Conservation (phyloP, 805 yeast genomes). For the Ogataea methanolica region DNA sequence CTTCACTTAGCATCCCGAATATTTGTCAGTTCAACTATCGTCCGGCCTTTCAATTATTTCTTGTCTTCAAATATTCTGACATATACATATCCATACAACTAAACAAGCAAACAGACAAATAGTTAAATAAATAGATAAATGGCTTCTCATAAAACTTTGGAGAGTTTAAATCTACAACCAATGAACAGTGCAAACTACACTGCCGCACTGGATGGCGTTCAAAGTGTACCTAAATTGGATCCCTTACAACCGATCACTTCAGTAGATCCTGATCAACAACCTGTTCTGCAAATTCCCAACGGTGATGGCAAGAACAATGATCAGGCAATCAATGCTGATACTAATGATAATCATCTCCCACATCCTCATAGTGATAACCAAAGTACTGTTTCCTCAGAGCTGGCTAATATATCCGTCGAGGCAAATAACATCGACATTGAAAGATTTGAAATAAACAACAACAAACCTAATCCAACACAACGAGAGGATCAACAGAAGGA, state of each 20-base stretch:
- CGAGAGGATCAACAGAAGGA: background rate
- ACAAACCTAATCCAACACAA: background rate
- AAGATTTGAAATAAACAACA: constrained; percentile 3
- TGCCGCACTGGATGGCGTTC: constrained; percentile 28
- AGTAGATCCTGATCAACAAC: too few species aligned
- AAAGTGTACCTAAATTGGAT: constrained; percentile 1
- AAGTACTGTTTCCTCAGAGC: background rate
- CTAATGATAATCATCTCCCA: background rate
- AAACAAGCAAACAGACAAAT: too few species aligned
- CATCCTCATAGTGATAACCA: background rate
- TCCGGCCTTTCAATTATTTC: too few species aligned
- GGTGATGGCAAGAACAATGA: constrained; percentile 29
- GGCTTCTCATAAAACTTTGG: constrained; percentile 20
- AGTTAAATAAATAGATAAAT: constrained; percentile 2
- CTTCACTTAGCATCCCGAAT: too few species aligned
- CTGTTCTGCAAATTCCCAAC: too few species aligned
- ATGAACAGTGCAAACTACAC: constrained; percentile 30
- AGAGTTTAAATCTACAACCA: constrained; percentile 26
- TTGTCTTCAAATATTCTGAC: too few species aligned
- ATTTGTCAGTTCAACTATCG: too few species aligned
- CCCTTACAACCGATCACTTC: too few species aligned
- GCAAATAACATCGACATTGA: constrained; percentile 2
- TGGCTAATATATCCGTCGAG: background rate
- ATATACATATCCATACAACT: too few species aligned
- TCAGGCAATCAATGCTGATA: constrained; percentile 25